Percentiles rank a stretch among this genome's conserved stretches.
phyloP scores from a whole-genome alignment of 805 yeast genomes.

The Metschnikowia koreensis region DNA sequence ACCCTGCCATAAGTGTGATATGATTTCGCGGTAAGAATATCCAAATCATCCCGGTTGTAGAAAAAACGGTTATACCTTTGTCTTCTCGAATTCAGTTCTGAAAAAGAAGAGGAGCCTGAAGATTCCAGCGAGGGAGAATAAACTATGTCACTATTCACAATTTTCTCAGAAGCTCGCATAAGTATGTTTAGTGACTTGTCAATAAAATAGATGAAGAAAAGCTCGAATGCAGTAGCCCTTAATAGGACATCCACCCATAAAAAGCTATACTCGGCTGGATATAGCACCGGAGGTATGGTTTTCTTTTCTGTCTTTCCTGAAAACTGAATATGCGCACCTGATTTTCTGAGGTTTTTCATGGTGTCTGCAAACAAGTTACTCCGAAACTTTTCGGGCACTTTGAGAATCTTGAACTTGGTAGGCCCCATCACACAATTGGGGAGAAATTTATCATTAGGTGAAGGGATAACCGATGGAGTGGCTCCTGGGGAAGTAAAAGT shows the following conservation, averaged over 20 bases:
- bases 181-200: slow-evolving; percentile 36
- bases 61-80: slow-evolving; percentile 12
- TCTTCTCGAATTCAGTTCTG: neutral
- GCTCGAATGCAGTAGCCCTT: slow-evolving; percentile 26
- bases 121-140: slow-evolving; percentile 7
- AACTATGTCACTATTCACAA: slow-evolving; percentile 17
- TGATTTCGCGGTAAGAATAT: slow-evolving; percentile 30
- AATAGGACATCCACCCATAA: slow-evolving; percentile 35
- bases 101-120: neutral
- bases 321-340: neutral
- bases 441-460: slow-evolving; percentile 1
- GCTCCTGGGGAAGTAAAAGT: neutral
- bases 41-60: slow-evolving; percentile 30
- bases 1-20: slow-evolving; percentile 35
- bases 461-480: neutral
- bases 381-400: slow-evolving; percentile 1
- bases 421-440: slow-evolving; percentile 1
- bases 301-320: neutral
- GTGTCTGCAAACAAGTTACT: slow-evolving; percentile 3
- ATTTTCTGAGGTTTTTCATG: slow-evolving; percentile 4
- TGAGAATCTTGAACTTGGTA: slow-evolving; percentile 2
- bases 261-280: slow-evolving; percentile 17
- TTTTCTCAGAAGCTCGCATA: slow-evolving; percentile 18
- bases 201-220: slow-evolving; percentile 37
- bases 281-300: slow-evolving; percentile 28